phyloP scores from a whole-genome alignment of 2,329 filamentous ascomycete species.

The Penicillium sp. region DNA sequence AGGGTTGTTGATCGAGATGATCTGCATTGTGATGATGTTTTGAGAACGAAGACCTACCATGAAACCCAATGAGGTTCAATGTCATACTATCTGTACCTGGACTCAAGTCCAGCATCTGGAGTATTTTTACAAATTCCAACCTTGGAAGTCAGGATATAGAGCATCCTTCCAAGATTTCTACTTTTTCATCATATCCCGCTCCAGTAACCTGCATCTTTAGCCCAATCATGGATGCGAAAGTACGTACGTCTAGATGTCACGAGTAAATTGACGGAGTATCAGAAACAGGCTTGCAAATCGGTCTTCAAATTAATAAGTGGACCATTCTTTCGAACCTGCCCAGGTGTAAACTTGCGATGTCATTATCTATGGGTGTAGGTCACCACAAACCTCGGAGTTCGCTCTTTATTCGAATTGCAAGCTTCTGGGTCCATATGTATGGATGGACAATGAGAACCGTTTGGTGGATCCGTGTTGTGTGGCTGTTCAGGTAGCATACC shows the following conservation, averaged over 20 bases:
- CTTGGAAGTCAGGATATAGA: background rate
- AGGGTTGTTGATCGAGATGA: conserved; percentile 8
- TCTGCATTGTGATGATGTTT: conserved; percentile 18
- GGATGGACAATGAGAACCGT: too few species aligned
- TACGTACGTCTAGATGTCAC: background rate
- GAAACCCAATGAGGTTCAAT: conserved; percentile 34
- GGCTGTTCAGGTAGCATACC: too few species aligned
- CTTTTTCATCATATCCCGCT: background rate
- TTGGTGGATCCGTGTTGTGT: too few species aligned
- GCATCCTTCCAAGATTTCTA: background rate
- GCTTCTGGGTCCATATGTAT: too few species aligned
- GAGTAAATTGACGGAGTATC: too few species aligned
- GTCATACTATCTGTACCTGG: conserved; percentile 23
- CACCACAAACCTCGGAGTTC: conserved; percentile 30
- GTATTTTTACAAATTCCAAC: background rate
- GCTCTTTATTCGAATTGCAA: conserved; percentile 31
- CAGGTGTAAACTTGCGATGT: background rate
- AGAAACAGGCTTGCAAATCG: too few species aligned
- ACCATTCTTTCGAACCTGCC: background rate
- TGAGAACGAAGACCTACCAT: conserved; percentile 18
- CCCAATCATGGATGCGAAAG: background rate
- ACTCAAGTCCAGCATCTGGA: background rate
- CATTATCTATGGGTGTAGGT: conserved; percentile 19
- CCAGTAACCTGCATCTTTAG: background rate
- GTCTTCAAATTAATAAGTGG: background rate